Evolutionary conservation across 768 basidiomycete genomes (phyloP).

Genomic region (Astraeus odoratus): DNA sequence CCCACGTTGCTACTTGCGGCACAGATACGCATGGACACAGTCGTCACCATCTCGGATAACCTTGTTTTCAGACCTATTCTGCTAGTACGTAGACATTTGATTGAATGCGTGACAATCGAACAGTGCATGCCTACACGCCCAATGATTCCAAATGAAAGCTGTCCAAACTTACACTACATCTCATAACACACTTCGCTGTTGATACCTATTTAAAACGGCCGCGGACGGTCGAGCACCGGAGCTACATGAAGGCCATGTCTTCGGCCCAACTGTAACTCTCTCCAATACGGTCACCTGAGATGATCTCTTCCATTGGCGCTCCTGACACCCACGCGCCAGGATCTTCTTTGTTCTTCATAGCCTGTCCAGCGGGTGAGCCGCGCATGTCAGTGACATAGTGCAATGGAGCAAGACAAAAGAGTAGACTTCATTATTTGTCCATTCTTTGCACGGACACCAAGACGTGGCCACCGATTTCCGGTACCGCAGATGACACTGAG

Average conservation of each 20-base stretch:
- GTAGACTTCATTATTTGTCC: background rate
- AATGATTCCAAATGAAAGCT: too few relatives aligned
- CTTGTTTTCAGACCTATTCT: too few relatives aligned
- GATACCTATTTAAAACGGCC: too few relatives aligned
- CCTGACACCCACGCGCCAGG: slow-evolving; percentile 13
- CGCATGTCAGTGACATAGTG: background rate
- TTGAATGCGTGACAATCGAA: too few relatives aligned
- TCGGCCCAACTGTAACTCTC: slow-evolving; percentile 20
- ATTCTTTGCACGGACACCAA: background rate
- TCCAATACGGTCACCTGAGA: slow-evolving; percentile 15
- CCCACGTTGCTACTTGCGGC: too few relatives aligned
- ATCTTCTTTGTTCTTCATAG: slow-evolving; percentile 26
- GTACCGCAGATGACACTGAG: background rate
- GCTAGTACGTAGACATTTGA: too few relatives aligned
- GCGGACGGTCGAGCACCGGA: too few relatives aligned
- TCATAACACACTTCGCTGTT: background rate
- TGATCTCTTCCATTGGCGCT: slow-evolving; percentile 22
- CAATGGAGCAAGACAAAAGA: background rate
- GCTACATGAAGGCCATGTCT: slow-evolving; percentile 15
- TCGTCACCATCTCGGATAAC: too few relatives aligned
- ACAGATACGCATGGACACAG: too few relatives aligned
- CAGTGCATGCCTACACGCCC: too few relatives aligned
- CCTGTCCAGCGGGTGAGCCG: slow-evolving; percentile 9
- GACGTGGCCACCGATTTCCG: background rate
- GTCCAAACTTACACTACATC: background rate